Percentiles rank a stretch among this genome's conserved stretches.
Evolutionary conservation across 352 stramenopile genomes (phyloP).

Genomic region (Phytophthora sp.): DNA sequence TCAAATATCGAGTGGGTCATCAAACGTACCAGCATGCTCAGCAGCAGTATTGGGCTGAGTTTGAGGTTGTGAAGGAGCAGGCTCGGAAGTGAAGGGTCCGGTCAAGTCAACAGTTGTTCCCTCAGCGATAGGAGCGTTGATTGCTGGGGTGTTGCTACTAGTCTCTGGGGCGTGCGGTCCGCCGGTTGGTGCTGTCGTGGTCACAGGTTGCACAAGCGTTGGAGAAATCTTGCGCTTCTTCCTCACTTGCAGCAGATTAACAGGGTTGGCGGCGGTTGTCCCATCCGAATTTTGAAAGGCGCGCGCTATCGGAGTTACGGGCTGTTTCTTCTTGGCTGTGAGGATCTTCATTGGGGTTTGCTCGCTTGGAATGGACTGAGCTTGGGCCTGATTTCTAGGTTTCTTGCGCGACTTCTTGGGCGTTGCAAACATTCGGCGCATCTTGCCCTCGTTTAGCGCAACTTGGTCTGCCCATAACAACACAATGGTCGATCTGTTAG

Average conservation of each 20-base stretch:
- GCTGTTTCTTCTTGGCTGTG: slow-evolving; percentile 31
- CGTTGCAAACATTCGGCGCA: slow-evolving; percentile 61
- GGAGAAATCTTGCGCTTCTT: slow-evolving; percentile 86
- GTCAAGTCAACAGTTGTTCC: slow-evolving; percentile 14
- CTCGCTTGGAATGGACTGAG: slow-evolving; percentile 16
- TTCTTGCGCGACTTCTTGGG: slow-evolving; percentile 76
- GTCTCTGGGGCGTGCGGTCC: background rate
- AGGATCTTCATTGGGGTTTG: slow-evolving; percentile 21
- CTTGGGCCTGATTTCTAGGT: slow-evolving; percentile 20
- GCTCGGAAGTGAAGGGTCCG: slow-evolving; percentile 1
- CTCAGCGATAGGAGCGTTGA: background rate
- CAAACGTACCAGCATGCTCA: slow-evolving; percentile 26
- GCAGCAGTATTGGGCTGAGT: slow-evolving; percentile 3
- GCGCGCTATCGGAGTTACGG: slow-evolving; percentile 22
- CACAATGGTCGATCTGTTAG: background rate
- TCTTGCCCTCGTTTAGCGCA: slow-evolving; percentile 58
- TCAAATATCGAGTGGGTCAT: slow-evolving; percentile 38
- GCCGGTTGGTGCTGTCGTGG: background rate
- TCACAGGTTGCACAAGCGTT: slow-evolving; percentile 35
- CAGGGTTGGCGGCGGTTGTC: slow-evolving; percentile 10
- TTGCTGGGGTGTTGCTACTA: background rate
- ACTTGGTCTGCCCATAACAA: slow-evolving; percentile 36
- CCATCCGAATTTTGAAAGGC: slow-evolving; percentile 28
- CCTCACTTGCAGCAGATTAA: slow-evolving; percentile 80
- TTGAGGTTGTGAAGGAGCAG: slow-evolving; percentile 4